A percentile compares a stretch with the other conserved stretches of the same genome.
phyloP scores from a whole-genome alignment of 441 rosid species.

The Jatropha podagrica region DNA sequence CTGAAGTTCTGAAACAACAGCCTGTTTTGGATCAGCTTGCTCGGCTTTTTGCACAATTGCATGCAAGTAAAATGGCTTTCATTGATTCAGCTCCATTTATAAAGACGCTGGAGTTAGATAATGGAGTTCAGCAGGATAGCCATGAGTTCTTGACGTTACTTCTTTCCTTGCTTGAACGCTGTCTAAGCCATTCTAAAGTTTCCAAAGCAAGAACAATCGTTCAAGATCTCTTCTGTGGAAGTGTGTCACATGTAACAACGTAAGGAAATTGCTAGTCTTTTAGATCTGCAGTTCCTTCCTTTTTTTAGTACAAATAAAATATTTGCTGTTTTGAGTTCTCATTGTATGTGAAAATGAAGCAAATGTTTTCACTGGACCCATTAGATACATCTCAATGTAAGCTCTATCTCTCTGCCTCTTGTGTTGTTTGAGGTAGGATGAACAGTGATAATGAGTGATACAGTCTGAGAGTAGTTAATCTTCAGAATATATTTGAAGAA shows the following conservation, averaged over 20 bases:
- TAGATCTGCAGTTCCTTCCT: neutral
- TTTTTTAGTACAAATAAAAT: neutral
- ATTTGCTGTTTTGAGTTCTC: neutral
- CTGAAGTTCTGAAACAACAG: constrained; percentile 62
- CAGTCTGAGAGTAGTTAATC: neutral
- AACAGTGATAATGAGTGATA: neutral
- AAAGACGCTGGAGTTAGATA: constrained; percentile 85
- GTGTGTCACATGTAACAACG: constrained; percentile 97
- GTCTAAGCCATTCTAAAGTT: constrained; percentile 66
- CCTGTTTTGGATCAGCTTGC: constrained; percentile 91
- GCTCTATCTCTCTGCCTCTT: neutral
- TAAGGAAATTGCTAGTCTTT: constrained; percentile 37
- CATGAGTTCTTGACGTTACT: constrained; percentile 94
- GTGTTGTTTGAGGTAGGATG: neutral
- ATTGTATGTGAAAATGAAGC: neutral
- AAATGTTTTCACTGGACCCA: neutral
- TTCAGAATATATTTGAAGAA: neutral
- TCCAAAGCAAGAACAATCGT: constrained; percentile 69
- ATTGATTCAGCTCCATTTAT: constrained; percentile 97
- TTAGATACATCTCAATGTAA: neutral
- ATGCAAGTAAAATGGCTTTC: constrained; percentile 77
- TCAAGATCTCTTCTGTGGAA: constrained; percentile 98
- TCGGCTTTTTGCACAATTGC: constrained; percentile 83
- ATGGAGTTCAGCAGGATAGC: constrained; percentile 96
- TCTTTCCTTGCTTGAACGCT: constrained; percentile 93